These are phyloP conservation scores for Lecanicillium sp. DNA, from an alignment of 2,329 filamentous ascomycete species.

Conservation along the genomic window DNA sequence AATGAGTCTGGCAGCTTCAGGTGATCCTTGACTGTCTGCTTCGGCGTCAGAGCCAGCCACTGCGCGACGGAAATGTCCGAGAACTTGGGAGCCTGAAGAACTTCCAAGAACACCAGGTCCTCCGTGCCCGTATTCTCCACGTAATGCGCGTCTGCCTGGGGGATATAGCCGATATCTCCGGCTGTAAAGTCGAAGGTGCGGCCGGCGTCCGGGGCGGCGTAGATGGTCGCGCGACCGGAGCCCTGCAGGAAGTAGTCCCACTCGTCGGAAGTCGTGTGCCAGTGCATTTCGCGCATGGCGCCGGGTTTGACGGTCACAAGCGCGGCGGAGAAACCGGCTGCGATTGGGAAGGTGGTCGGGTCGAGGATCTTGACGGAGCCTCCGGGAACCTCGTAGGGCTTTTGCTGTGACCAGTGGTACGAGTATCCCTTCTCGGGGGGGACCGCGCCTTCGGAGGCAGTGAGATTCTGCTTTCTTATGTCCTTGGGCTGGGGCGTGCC, in stretches of 20 bases:
- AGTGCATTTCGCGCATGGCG: slow-evolving; percentile 60
- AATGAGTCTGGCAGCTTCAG: slow-evolving; percentile 35
- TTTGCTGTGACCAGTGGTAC: slow-evolving; percentile 47
- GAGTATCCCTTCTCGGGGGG: slow-evolving; percentile 36
- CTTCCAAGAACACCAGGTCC: slow-evolving; percentile 54
- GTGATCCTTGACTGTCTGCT: slow-evolving; percentile 53
- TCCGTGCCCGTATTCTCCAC: slow-evolving; percentile 55
- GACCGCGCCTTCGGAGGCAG: slow-evolving; percentile 37
- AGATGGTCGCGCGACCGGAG: slow-evolving; percentile 50
- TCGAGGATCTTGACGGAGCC: slow-evolving; percentile 57
- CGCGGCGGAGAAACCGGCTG: slow-evolving; percentile 48
- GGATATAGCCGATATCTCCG: slow-evolving; percentile 55
- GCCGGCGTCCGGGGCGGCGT: slow-evolving; percentile 41
- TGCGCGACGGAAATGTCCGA: slow-evolving; percentile 51
- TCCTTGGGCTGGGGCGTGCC: slow-evolving; percentile 41
- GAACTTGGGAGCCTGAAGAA: slow-evolving; percentile 47
- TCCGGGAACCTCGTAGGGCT: slow-evolving; percentile 45
- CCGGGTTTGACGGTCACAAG: slow-evolving; percentile 54
- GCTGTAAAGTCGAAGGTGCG: slow-evolving; percentile 55
- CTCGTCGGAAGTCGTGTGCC: slow-evolving; percentile 55
- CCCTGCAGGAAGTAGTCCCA: slow-evolving; percentile 56
- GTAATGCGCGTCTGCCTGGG: slow-evolving; percentile 46
- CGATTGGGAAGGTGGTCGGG: slow-evolving; percentile 50
- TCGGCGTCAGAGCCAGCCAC: slow-evolving; percentile 52
- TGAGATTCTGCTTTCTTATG: slow-evolving; percentile 41